Conservation (phyloP, 345 rosid species). For the Rubroshorea leprosula region DNA sequence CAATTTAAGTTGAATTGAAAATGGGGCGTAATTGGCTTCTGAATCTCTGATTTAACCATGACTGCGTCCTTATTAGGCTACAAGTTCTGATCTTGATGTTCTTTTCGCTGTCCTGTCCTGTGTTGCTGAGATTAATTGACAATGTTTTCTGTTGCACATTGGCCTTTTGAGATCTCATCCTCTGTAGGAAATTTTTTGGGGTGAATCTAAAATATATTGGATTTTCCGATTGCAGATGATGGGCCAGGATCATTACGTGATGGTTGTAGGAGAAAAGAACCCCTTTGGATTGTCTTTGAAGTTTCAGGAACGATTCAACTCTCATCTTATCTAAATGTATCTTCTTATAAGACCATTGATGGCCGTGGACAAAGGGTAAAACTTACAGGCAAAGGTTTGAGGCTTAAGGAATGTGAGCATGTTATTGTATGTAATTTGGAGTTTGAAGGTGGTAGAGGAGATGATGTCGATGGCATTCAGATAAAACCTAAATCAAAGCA, state of each 20-base stretch:
- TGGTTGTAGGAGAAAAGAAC: conserved; percentile 71
- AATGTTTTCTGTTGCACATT: neutral
- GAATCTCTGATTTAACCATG: neutral
- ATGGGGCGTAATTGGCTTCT: neutral
- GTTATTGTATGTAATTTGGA: conserved; percentile 80
- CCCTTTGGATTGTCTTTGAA: conserved; percentile 84
- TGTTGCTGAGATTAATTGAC: neutral
- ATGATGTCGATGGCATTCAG: conserved; percentile 89
- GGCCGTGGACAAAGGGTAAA: conserved; percentile 87
- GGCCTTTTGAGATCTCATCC: neutral
- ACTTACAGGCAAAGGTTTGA: conserved; percentile 82
- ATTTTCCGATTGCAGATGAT: conserved; percentile 49
- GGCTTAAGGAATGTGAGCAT: conserved; percentile 82
- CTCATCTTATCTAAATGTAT: conserved; percentile 48
- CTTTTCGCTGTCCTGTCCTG: neutral
- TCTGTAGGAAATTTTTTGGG: neutral
- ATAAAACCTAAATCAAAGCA: conserved; percentile 85
- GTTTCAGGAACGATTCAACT: conserved; percentile 76
- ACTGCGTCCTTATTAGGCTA: neutral
- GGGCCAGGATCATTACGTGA: conserved; percentile 86
- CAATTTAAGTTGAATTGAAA: neutral
- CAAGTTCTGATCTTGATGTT: neutral
- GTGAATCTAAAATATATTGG: conserved; percentile 1
- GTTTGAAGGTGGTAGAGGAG: conserved; percentile 83
- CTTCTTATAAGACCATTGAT: conserved; percentile 92